A percentile compares a stretch with the other conserved stretches of the same genome.
Evolutionary conservation across 1,284 basidiomycete genomes (phyloP).

Genomic region (Cutaneotrichosporon cutaneum): DNA sequence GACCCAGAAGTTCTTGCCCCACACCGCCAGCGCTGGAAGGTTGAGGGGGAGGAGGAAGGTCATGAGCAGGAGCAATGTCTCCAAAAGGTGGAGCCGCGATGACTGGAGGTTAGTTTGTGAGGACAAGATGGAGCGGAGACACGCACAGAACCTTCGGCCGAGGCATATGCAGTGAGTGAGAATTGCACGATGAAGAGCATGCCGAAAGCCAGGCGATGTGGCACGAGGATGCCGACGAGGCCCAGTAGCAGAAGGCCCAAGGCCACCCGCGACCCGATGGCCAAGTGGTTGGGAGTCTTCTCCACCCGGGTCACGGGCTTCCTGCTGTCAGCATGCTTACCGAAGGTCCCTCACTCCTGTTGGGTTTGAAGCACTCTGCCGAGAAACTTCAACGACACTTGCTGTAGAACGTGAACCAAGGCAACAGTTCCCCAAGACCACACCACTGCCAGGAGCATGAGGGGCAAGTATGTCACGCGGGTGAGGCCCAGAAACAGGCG

Average conservation of each 20-base stretch:
- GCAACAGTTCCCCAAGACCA: constrained; percentile 8
- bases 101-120: constrained; percentile 3
- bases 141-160: neutral
- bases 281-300: neutral
- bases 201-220: constrained; percentile 87
- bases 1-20: constrained; percentile 68
- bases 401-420: neutral
- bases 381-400: neutral
- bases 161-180: constrained; percentile 35
- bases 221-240: constrained; percentile 55
- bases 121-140: neutral
- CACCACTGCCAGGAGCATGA: constrained; percentile 58
- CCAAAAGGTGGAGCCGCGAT: constrained; percentile 47
- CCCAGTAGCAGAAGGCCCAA: neutral
- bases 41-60: constrained; percentile 75
- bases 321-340: neutral
- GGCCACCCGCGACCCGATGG: neutral
- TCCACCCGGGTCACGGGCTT: neutral
- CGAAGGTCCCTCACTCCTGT: neutral
- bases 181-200: constrained; percentile 73
- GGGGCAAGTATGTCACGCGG: constrained; percentile 4
- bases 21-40: constrained; percentile 78
- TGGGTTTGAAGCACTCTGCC: neutral
- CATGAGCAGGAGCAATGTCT: constrained; percentile 60
- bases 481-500: constrained; percentile 16